phyloP scores from a whole-genome alignment of 202 grass and related monocot genomes.

The Setaria viridis region DNA sequence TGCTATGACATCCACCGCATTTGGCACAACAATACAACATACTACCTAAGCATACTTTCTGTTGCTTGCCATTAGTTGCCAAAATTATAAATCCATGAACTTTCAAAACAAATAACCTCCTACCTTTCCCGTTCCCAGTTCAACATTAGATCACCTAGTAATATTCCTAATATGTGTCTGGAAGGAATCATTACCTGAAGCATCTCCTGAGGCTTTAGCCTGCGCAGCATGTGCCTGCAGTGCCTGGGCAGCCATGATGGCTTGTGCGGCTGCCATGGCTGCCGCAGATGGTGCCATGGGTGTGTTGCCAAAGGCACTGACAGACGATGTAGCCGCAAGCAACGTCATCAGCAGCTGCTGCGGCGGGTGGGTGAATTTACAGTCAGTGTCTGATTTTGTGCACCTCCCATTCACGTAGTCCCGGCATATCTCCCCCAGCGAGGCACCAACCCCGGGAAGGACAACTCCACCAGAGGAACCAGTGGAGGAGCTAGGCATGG shows the following conservation, averaged over 20 bases:
- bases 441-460: conserved; percentile 79
- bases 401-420: conserved; percentile 83
- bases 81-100: neutral
- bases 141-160: neutral
- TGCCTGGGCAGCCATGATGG: conserved; percentile 90
- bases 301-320: conserved; percentile 60
- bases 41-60: neutral
- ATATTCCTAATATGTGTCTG: neutral
- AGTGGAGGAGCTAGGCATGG: conserved; percentile 54
- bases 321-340: conserved; percentile 70
- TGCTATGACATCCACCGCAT: neutral
- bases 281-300: conserved; percentile 90
- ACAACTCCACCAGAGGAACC: conserved; percentile 74
- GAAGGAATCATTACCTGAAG: conserved; percentile 50
- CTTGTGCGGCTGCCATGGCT: conserved; percentile 96
- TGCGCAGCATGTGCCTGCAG: conserved; percentile 88
- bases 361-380: conserved; percentile 78
- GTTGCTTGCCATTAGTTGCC: neutral
- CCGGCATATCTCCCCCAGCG: conserved; percentile 82
- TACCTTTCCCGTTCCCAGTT: conserved; percentile 5
- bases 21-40: neutral
- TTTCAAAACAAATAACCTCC: neutral
- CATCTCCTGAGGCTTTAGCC: conserved; percentile 51
- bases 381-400: conserved; percentile 53
- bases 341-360: conserved; percentile 83